Evolutionary conservation across 23 red algal genomes (phyloP).

Genomic region (Gracilaria gracilis): DNA sequence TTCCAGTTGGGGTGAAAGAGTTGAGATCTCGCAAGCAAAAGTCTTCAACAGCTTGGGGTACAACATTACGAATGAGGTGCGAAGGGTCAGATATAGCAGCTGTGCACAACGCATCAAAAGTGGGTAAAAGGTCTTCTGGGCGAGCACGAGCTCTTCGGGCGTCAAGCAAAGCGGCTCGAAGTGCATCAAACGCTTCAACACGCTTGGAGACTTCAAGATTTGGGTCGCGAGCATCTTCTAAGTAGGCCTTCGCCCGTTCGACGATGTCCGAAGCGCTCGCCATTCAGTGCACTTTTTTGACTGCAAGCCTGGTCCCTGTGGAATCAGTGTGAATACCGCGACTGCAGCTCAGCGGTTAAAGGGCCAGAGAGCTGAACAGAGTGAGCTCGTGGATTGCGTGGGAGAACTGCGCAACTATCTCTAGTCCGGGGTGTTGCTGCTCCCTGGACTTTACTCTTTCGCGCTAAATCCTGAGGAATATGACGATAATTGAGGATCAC

Average conservation of each 20-base stretch:
- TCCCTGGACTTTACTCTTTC: too few relatives aligned
- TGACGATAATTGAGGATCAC: too few relatives aligned
- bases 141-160: constrained; percentile 62
- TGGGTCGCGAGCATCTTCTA: constrained; percentile 60
- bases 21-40: constrained; percentile 49
- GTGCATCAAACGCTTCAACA: constrained; percentile 54
- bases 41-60: constrained; percentile 62
- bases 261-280: constrained; percentile 35
- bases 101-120: constrained; percentile 33
- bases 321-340: background rate
- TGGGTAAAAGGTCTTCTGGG: constrained; percentile 30
- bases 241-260: constrained; percentile 52
- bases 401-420: too few relatives aligned
- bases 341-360: background rate
- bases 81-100: constrained; percentile 50
- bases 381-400: background rate
- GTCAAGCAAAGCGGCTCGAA: constrained; percentile 50
- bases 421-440: background rate
- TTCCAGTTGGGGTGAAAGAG: constrained; percentile 47
- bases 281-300: constrained; percentile 18
- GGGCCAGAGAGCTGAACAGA: background rate
- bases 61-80: constrained; percentile 46
- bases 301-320: background rate
- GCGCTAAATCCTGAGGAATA: too few relatives aligned
- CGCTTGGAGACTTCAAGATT: constrained; percentile 32